Conservation (phyloP, 2,329 filamentous ascomycete genomes). For the Didymella pinodella region DNA sequence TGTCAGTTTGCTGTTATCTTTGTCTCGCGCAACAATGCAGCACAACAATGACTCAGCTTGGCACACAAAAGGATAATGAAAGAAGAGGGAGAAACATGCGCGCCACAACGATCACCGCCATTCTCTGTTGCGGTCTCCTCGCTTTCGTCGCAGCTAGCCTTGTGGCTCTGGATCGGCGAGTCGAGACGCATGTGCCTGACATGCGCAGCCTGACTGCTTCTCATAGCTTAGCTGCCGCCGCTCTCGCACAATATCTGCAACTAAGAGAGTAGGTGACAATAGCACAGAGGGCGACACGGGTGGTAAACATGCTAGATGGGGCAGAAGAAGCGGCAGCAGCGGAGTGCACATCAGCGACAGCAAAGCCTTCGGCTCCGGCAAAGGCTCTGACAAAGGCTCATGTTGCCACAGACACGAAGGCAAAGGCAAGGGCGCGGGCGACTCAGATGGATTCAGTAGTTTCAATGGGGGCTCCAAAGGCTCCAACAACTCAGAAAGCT, state of each 20-base stretch:
- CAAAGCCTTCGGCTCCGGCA: background rate
- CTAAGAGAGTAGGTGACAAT: constrained; percentile 6
- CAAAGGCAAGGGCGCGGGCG: background rate
- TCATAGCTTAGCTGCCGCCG: background rate
- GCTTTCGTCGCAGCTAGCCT: constrained; percentile 6
- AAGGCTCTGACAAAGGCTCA: background rate
- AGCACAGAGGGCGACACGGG: background rate
- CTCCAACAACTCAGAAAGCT: background rate
- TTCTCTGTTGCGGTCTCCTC: constrained; percentile 5
- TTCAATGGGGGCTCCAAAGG: background rate
- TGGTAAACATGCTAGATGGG: background rate
- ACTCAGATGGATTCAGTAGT: background rate
- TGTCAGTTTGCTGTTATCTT: background rate
- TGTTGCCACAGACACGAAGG: background rate
- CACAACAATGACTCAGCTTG: background rate
- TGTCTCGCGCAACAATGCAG: background rate
- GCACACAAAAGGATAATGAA: background rate
- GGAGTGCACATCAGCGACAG: background rate
- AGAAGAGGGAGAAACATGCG: background rate
- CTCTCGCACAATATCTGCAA: constrained; percentile 3
- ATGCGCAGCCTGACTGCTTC: constrained; percentile 1
- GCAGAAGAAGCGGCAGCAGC: background rate
- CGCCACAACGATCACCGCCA: constrained; percentile 4
- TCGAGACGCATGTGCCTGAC: constrained; percentile 1
- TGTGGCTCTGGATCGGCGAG: constrained; percentile 6